Evolutionary conservation across 768 basidiomycete species (phyloP).

Genomic region (Multifurca ochricompacta): DNA sequence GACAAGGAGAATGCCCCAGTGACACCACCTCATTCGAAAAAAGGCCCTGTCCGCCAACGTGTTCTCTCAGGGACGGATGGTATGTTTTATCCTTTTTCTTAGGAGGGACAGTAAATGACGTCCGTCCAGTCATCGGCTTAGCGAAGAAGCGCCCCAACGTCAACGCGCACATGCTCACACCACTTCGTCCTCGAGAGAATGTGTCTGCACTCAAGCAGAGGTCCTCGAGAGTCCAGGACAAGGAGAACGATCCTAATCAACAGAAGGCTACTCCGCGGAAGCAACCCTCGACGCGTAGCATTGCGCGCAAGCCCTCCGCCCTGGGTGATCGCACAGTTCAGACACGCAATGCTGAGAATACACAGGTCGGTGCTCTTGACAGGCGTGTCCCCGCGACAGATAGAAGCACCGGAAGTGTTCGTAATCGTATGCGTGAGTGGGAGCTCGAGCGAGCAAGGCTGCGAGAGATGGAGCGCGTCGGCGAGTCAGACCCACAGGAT

Average conservation of each 20-base stretch:
- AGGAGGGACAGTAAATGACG: not conserved
- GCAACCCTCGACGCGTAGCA: conserved; percentile 6
- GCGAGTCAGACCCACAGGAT: conserved; percentile 24
- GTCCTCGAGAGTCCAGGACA: conserved; percentile 7
- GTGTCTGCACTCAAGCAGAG: not conserved
- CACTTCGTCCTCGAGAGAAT: conserved; percentile 4
- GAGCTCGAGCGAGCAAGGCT: conserved; percentile 62
- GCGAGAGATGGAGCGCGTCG: conserved; percentile 56
- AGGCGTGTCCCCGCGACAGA: conserved; percentile 24
- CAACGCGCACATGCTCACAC: conserved; percentile 3
- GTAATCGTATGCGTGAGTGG: conserved; percentile 67
- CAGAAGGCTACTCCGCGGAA: conserved; percentile 9
- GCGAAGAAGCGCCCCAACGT: conserved; percentile 14
- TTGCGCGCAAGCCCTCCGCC: conserved; percentile 24
- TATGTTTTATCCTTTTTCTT: not conserved
- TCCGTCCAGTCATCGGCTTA: conserved; percentile 2
- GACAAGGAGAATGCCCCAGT: conserved; percentile 33
- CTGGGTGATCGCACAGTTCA: conserved; percentile 9
- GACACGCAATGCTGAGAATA: conserved; percentile 24
- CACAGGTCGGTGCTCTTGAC: conserved; percentile 8
- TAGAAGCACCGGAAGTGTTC: conserved; percentile 28
- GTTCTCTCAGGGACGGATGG: conserved; percentile 12
- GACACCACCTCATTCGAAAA: not conserved
- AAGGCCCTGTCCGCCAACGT: conserved; percentile 3
- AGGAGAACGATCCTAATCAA: conserved; percentile 5